Conservation (phyloP, 2,329 filamentous ascomycete species). For the Epichloe elymi region DNA sequence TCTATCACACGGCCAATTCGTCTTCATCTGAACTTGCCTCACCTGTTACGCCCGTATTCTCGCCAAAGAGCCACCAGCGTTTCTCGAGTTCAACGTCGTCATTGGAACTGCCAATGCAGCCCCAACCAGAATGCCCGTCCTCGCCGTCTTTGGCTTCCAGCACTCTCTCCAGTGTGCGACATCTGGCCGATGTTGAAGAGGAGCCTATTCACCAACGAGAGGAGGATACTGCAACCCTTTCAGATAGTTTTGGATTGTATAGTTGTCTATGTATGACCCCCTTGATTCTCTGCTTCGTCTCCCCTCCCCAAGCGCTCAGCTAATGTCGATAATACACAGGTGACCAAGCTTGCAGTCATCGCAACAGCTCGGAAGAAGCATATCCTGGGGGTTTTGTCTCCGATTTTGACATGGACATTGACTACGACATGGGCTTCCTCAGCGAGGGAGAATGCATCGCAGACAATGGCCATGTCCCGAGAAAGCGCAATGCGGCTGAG, state of each 20-base stretch:
- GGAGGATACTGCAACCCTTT: constrained; percentile 27
- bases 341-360: constrained; percentile 48
- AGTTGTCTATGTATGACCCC: constrained; percentile 58
- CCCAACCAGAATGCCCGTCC: constrained; percentile 9
- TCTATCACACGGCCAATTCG: constrained; percentile 37
- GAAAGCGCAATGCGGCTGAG: constrained; percentile 44
- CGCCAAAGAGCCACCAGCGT: constrained; percentile 47
- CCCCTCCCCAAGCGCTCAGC: constrained; percentile 1
- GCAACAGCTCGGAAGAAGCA: constrained; percentile 29
- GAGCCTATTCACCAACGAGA: constrained; percentile 64
- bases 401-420: constrained; percentile 39
- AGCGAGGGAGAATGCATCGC: constrained; percentile 46
- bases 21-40: constrained; percentile 55
- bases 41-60: constrained; percentile 59
- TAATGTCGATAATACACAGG: constrained; percentile 27
- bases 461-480: constrained; percentile 30
- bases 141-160: constrained; percentile 19
- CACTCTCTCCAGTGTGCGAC: constrained; percentile 46
- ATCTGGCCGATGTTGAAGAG: constrained; percentile 72
- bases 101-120: constrained; percentile 43
- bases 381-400: constrained; percentile 23
- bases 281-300: too few relatives aligned
- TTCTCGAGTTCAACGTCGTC: constrained; percentile 70
- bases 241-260: constrained; percentile 34
- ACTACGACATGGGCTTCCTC: constrained; percentile 55